Conservation (phyloP, 2,329 filamentous ascomycete species). For the Fusarium napiforme region DNA sequence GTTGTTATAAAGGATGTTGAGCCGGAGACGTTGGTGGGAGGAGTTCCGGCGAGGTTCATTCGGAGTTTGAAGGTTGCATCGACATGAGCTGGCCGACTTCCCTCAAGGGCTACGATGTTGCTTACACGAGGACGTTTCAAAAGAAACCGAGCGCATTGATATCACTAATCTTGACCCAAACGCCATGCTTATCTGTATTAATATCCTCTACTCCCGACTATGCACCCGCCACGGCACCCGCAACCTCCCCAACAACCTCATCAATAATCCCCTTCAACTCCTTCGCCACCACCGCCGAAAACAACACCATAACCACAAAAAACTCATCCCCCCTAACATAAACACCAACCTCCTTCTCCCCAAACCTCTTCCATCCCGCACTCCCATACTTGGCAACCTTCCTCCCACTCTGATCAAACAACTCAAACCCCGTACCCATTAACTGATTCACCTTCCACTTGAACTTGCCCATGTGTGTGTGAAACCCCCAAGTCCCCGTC, state of each 20-base stretch:
- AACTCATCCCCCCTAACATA: conserved; percentile 39
- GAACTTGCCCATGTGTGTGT: conserved; percentile 37
- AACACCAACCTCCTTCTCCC: conserved; percentile 37
- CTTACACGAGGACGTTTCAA: too few relatives aligned
- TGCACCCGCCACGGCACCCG: not conserved
- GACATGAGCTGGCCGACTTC: too few relatives aligned
- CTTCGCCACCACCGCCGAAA: conserved; percentile 34
- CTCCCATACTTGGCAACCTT: conserved; percentile 39
- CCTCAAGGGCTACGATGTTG: too few relatives aligned
- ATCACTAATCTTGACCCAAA: not conserved
- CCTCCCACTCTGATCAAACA: conserved; percentile 30
- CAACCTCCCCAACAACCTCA: conserved; percentile 19
- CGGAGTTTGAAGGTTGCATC: conserved; percentile 12
- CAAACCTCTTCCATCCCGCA: conserved; percentile 1
- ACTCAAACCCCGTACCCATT: conserved; percentile 23
- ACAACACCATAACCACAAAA: conserved; percentile 34
- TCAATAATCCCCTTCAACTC: conserved; percentile 12
- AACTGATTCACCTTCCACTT: conserved; percentile 43
- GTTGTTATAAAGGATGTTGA: conserved; percentile 17
- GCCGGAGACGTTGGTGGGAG: conserved; percentile 17
- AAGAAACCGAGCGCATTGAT: not conserved
- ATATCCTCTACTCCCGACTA: not conserved
- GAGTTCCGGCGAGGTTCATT: conserved; percentile 17
- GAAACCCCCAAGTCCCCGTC: conserved; percentile 31
- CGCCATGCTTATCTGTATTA: not conserved